A percentile compares a stretch with the other conserved stretches of the same genome.
phyloP scores from a whole-genome alignment of 2,329 filamentous ascomycete species.

The Cryphonectria parasitica region DNA sequence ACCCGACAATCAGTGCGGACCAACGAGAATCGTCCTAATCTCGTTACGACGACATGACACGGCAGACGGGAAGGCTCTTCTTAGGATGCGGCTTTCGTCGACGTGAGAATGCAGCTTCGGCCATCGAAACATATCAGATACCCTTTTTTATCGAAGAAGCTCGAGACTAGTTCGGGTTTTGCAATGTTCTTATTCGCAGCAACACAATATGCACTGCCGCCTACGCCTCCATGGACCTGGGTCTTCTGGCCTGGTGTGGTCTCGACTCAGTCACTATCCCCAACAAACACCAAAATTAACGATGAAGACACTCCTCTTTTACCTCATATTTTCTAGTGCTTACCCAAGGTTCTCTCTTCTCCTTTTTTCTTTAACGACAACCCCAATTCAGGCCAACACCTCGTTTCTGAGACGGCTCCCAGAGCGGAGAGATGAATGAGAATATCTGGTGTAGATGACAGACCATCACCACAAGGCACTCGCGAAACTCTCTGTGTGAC shows the following conservation, averaged over 20 bases:
- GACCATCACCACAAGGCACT: conserved; percentile 28
- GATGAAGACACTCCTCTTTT: conserved; percentile 22
- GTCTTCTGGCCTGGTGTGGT: conserved; percentile 2
- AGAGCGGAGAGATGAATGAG: conserved; percentile 24
- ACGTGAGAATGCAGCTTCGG: conserved; percentile 25
- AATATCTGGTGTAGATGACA: conserved; percentile 29
- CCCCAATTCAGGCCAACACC: conserved; percentile 6
- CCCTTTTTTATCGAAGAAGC: conserved; percentile 20
- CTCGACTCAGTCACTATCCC: conserved; percentile 24
- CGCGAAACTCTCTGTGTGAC: not conserved
- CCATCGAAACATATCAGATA: conserved; percentile 30
- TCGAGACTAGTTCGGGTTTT: conserved; percentile 25
- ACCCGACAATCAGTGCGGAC: conserved; percentile 27
- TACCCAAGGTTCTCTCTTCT: conserved; percentile 21
- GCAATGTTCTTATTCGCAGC: conserved; percentile 16
- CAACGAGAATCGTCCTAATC: conserved; percentile 31
- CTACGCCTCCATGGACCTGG: conserved; percentile 15
- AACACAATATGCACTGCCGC: conserved; percentile 22
- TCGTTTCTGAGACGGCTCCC: conserved; percentile 23
- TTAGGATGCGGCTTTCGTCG: conserved; percentile 22
- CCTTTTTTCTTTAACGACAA: conserved; percentile 25
- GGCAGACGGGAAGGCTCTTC: conserved; percentile 23
- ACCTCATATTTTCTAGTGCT: conserved; percentile 17
- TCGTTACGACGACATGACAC: conserved; percentile 30
- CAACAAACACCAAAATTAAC: conserved; percentile 21